Evolutionary conservation across 2,329 filamentous ascomycete genomes (phyloP).

Genomic region (Pseudogymnoascus sp.): DNA sequence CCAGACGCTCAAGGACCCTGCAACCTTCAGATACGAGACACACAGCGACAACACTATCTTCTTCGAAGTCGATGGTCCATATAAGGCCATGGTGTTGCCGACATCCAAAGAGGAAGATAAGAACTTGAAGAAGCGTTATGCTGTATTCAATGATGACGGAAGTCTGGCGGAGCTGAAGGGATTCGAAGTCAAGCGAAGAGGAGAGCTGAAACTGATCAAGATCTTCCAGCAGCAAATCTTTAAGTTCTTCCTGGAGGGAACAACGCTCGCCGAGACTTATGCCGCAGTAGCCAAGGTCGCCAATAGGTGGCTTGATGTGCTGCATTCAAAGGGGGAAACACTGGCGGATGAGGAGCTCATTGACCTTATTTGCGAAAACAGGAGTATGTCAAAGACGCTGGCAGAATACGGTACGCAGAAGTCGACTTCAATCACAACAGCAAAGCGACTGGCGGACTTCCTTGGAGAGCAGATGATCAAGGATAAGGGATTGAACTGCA

Average conservation of each 20-base stretch:
- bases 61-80: slow-evolving; percentile 97
- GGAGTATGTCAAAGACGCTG: slow-evolving; percentile 94
- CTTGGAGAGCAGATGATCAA: slow-evolving; percentile 98
- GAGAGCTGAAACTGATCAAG: slow-evolving; percentile 98
- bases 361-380: slow-evolving; percentile 99
- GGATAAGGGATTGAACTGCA: slow-evolving; percentile 98
- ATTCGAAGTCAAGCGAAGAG: slow-evolving; percentile 94
- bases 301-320: slow-evolving; percentile 92
- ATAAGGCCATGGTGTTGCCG: slow-evolving; percentile 93
- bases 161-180: slow-evolving; percentile 93
- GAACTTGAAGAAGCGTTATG: slow-evolving; percentile 98
- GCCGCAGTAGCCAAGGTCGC: slow-evolving; percentile 86
- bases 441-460: slow-evolving; percentile 90
- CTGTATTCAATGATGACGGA: slow-evolving; percentile 97
- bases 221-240: slow-evolving; percentile 99
- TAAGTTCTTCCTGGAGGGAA: slow-evolving; percentile 95
- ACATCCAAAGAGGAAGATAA: slow-evolving; percentile 99
- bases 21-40: slow-evolving; percentile 84
- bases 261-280: slow-evolving; percentile 83
- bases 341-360: slow-evolving; percentile 95
- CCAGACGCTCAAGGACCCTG: slow-evolving; percentile 74
- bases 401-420: slow-evolving; percentile 96
- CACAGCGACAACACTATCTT: slow-evolving; percentile 99
- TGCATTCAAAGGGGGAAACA: slow-evolving; percentile 81
- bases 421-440: slow-evolving; percentile 98